Evolutionary conservation across 139 green algal genomes (phyloP), one percentile per base, ranked within the genome.

Genomic region (Chlorella vulgaris): DNA sequence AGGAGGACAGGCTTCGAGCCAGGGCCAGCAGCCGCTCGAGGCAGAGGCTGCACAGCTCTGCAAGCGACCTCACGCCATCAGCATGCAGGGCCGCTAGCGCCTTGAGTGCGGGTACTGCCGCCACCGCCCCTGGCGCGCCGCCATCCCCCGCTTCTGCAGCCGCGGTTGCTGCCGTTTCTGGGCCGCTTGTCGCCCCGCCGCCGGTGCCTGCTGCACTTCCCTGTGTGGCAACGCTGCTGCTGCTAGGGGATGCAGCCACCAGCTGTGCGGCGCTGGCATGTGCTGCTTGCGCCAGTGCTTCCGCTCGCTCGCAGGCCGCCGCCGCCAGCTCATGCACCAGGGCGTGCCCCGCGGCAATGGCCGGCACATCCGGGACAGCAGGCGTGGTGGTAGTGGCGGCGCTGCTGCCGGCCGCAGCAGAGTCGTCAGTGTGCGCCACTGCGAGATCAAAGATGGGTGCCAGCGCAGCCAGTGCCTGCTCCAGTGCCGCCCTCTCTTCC

Each of bases 31-130:
- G 51, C 13, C 78, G 78, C 68, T 83, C 78, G 28, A 83, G 62
- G 68, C 78, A 78, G 47, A 83, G 51, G n/a, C 53, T 71, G 51
- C 65, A 62, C 51, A 83, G 65, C 78, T 83, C 78, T 3, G 78
- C 78, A 18, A 83, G 4, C 0, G 40, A 47, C 35, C 29, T 60
- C 38, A 71, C 53, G 21, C 68, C 76, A 10, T 81, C 76, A 4
- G 42, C 76, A 0, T 74, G 76, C 61, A 81, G 61, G 29, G 38
- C 74, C 8, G 58, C 18, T 39, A 81, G n/a, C 0, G 39, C 29
- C 1, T 69, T 69, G 35, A 55, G 28, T 7, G 40, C 61, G 5
- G 76, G 75, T n/a, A 8, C 35, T 2, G 39, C 28, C 7, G 21
- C 39, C 42, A 38, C 39, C 28, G 73, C 60, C 36, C 55, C n/a